Conservation (phyloP, 73 alveolate species). For the Paramecium bursaria region DNA sequence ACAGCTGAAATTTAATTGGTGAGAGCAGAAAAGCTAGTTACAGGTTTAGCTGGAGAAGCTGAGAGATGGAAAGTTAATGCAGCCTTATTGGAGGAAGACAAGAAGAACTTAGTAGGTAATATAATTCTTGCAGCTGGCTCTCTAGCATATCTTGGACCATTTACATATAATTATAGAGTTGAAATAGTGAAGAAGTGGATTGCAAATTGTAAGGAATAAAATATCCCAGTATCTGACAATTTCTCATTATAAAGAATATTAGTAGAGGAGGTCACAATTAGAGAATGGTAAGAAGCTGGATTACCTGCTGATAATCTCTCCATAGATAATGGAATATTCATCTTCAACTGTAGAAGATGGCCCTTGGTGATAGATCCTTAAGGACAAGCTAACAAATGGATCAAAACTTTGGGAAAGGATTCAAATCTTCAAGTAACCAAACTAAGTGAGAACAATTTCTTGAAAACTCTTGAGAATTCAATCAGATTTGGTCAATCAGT, state of each 20-base stretch:
- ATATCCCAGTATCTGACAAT: constrained; percentile 81
- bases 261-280: constrained; percentile 57
- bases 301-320: constrained; percentile 99
- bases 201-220: constrained; percentile 69
- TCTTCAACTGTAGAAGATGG: constrained; percentile 99
- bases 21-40: constrained; percentile 98
- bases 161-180: constrained; percentile 96
- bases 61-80: constrained; percentile 92
- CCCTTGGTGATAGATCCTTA: constrained; percentile 99
- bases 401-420: constrained; percentile 96
- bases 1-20: constrained; percentile 89
- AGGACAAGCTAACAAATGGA: constrained; percentile 99
- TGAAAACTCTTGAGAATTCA: constrained; percentile 96
- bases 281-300: constrained; percentile 89
- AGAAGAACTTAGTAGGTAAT: constrained; percentile 97
- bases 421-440: constrained; percentile 91
- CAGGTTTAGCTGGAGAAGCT: constrained; percentile 96
- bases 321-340: constrained; percentile 98
- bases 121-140: constrained; percentile 98
- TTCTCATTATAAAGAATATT: constrained; percentile 57
- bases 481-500: constrained; percentile 98
- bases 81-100: constrained; percentile 86
- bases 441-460: constrained; percentile 95
- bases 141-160: constrained; percentile 99
- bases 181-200: constrained; percentile 87